These are phyloP conservation scores for Linderniella brevidens DNA, from an alignment of 257 asterid genomes.

Conservation along the genomic window DNA sequence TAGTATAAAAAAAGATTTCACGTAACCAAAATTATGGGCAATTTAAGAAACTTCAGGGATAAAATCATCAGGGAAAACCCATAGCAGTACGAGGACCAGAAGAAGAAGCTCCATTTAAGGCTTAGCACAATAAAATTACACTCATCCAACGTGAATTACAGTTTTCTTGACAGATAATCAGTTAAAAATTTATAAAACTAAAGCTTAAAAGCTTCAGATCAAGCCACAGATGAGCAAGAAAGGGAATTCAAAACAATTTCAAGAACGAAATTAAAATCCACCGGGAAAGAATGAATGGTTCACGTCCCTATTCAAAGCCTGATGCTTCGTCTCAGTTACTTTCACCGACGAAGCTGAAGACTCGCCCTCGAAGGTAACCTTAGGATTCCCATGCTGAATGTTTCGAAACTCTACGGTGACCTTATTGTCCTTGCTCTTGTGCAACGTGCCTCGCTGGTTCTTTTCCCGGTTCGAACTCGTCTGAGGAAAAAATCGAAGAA, in stretches of 20 bases:
- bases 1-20: too few relatives aligned
- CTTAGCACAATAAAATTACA: too few relatives aligned
- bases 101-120: too few relatives aligned
- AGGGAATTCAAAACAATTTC: not conserved
- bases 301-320: constrained; percentile 32
- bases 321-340: constrained; percentile 35
- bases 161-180: too few relatives aligned
- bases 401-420: constrained; percentile 80
- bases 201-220: too few relatives aligned
- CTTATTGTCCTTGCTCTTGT: constrained; percentile 79
- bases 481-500: constrained; percentile 17
- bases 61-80: too few relatives aligned
- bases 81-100: too few relatives aligned
- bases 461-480: constrained; percentile 98
- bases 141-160: too few relatives aligned
- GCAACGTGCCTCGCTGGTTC: constrained; percentile 68
- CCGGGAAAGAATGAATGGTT: constrained; percentile 40
- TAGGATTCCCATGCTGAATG: constrained; percentile 76
- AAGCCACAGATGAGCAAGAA: too few relatives aligned
- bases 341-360: constrained; percentile 26
- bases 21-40: too few relatives aligned
- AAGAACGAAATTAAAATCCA: constrained; percentile 12
- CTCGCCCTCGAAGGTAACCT: constrained; percentile 85
- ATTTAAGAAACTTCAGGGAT: too few relatives aligned
- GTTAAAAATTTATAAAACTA: too few relatives aligned